Evolutionary conservation across 805 yeast species (phyloP), one percentile per base, ranked within the genome.

Genomic region (Starmerella apicola): DNA sequence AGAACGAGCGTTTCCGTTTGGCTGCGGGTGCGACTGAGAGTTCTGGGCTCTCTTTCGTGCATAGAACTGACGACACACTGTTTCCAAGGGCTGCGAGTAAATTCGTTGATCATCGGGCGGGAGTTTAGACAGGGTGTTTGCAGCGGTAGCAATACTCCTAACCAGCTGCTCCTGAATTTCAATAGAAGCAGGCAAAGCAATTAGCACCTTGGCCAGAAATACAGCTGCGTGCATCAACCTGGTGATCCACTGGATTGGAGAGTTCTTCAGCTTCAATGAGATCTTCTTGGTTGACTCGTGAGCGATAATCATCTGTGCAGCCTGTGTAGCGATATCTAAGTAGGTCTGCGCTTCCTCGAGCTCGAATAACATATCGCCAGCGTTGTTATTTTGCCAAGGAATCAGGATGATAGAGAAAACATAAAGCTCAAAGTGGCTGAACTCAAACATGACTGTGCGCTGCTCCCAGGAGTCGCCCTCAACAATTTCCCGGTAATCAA

Each of bases 201-300:
- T 47, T 23, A 81, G 78, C 54, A 91, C 81, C 58, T 85, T 85
- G 8, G 86, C 91, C 37, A 86, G 70, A 56, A 84, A 85, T 1
- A 94, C 91, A 13, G 84, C 85, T 0, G 95, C 81, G 50, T 86
- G 72, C 22, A 85, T 85, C 19, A 83, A 75, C 42, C 94, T 67
- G 0, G 82, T 78, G 5, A 81, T 76, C 94, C 95, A 84, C 48
- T 94, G 65, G 6, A 83, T 84, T 1, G 96, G 95, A 77, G 86
- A 83, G 55, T 69, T 80, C 43, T 75, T 61, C 66, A 79, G 62
- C 42, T 70, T 72, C 44, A 79, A 61, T 21, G 48, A 45, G 51
- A 77, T 81, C 5, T 83, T 75, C 32, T 93, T 61, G 44, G 72
- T 72, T 4, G 86, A 80, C 4, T 80, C 78, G 21, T 70, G 37